A percentile compares a stretch with the other conserved stretches of the same genome.
These are phyloP conservation scores for Penicillium subrubescens DNA, from an alignment of 495 filamentous ascomycete species.

Conservation along the genomic window DNA sequence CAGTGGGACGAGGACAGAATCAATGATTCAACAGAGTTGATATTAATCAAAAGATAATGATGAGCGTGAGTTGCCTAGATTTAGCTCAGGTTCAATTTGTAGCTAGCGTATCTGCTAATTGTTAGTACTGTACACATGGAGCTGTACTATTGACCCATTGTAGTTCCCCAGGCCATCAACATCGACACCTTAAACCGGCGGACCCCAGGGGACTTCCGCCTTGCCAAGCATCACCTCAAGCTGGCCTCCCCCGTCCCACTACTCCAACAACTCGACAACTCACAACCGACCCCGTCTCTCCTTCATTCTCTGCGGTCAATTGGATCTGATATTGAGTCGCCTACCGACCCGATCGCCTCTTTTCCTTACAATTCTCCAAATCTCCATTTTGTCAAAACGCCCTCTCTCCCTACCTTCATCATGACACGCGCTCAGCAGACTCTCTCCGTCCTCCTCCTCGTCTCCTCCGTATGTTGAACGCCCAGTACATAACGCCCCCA, in stretches of 20 bases:
- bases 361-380: conserved; percentile 5
- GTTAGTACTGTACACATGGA: background rate
- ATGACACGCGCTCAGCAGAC: conserved; percentile 97
- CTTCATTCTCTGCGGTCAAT: conserved; percentile 23
- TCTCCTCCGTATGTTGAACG: conserved; percentile 71
- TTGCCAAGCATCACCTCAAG: conserved; percentile 22
- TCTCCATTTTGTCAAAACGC: background rate
- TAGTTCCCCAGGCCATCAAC: background rate
- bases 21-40: background rate
- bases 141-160: background rate
- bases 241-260: conserved; percentile 18
- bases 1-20: background rate
- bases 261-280: background rate
- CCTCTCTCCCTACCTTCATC: conserved; percentile 19
- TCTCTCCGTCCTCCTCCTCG: conserved; percentile 79
- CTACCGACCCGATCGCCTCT: conserved; percentile 4
- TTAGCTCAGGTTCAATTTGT: too few relatives aligned
- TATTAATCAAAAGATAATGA: background rate
- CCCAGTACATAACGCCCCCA: background rate
- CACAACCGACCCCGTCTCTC: conserved; percentile 19
- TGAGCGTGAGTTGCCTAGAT: background rate
- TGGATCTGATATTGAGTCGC: conserved; percentile 13
- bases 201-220: conserved; percentile 12
- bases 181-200: background rate
- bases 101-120: background rate